Evolutionary conservation across 331 rosid genomes (phyloP).

Genomic region (Spiraea crenata): DNA sequence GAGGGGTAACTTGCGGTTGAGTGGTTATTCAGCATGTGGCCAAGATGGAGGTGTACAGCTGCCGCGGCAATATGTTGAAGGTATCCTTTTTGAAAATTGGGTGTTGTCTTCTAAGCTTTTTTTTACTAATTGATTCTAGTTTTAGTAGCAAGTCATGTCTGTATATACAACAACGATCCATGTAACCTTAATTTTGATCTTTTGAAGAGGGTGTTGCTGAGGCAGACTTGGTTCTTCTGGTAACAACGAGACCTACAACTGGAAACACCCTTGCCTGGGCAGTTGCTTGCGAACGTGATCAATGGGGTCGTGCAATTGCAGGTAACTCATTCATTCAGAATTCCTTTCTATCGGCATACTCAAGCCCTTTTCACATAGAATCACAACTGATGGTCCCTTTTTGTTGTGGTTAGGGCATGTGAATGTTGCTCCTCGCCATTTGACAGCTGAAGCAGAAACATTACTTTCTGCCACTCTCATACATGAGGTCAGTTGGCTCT

Average conservation of each 20-base stretch:
- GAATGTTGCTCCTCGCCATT: slow-evolving; percentile 97
- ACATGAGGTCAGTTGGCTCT: slow-evolving; percentile 70
- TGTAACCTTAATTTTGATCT: slow-evolving; percentile 22
- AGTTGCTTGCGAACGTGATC: slow-evolving; percentile 99
- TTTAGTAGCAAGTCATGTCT: background rate
- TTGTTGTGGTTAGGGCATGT: slow-evolving; percentile 66
- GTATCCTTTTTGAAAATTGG: slow-evolving; percentile 38
- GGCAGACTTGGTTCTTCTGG: slow-evolving; percentile 95
- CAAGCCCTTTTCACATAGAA: slow-evolving; percentile 17
- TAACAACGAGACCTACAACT: slow-evolving; percentile 96
- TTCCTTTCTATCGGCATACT: slow-evolving; percentile 8
- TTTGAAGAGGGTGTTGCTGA: slow-evolving; percentile 75
- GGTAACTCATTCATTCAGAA: slow-evolving; percentile 46
- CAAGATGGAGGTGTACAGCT: slow-evolving; percentile 99
- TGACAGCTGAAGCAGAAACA: slow-evolving; percentile 97
- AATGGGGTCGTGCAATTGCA: slow-evolving; percentile 99
- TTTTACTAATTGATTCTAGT: slow-evolving; percentile 7
- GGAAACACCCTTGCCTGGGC: slow-evolving; percentile 99
- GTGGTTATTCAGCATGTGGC: slow-evolving; percentile 99
- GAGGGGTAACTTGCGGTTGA: slow-evolving; percentile 79
- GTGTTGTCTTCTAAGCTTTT: slow-evolving; percentile 13
- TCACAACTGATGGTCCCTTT: slow-evolving; percentile 14
- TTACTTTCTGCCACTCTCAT: slow-evolving; percentile 93
- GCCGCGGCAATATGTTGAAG: slow-evolving; percentile 90
- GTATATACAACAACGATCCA: background rate